Evolutionary conservation across 2,329 filamentous ascomycete species (phyloP).

Genomic region (Fusarium sp.): DNA sequence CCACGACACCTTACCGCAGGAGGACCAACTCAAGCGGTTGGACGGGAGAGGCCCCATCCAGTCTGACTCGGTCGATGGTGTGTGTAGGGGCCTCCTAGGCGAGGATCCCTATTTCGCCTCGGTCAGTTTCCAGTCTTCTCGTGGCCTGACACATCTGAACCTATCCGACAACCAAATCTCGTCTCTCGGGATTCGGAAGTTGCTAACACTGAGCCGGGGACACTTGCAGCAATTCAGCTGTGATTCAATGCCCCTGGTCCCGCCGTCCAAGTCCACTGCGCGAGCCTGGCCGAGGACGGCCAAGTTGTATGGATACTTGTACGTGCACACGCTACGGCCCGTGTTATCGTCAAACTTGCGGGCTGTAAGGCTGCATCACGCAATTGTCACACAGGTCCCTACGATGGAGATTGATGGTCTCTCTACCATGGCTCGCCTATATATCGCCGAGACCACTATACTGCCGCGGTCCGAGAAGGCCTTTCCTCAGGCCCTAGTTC

Average conservation of each 20-base stretch:
- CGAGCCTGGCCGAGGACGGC: conserved; percentile 47
- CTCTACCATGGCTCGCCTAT: conserved; percentile 51
- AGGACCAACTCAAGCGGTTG: conserved; percentile 48
- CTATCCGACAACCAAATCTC: conserved; percentile 65
- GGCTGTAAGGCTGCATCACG: conserved; percentile 69
- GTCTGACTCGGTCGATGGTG: conserved; percentile 47
- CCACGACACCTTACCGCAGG: conserved; percentile 33
- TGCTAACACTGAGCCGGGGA: conserved; percentile 59
- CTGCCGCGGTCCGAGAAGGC: conserved; percentile 57
- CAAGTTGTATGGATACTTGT: conserved; percentile 57
- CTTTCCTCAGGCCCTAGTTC: conserved; percentile 62
- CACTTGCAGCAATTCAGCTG: conserved; percentile 67
- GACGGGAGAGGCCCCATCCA: conserved; percentile 42
- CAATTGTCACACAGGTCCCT: conserved; percentile 67
- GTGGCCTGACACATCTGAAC: conserved; percentile 65
- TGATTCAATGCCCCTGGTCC: conserved; percentile 54
- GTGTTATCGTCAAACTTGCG: conserved; percentile 66
- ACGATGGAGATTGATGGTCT: conserved; percentile 56
- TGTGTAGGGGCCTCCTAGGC: conserved; percentile 40
- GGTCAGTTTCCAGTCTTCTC: conserved; percentile 36
- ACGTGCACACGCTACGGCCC: conserved; percentile 63
- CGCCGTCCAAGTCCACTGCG: conserved; percentile 12
- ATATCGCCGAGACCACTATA: conserved; percentile 60
- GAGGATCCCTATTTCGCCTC: conserved; percentile 35
- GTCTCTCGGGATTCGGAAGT: conserved; percentile 54